These are phyloP conservation scores for Citrullus amarus DNA, from an alignment of 306 rosid genomes.

Conservation along the genomic window DNA sequence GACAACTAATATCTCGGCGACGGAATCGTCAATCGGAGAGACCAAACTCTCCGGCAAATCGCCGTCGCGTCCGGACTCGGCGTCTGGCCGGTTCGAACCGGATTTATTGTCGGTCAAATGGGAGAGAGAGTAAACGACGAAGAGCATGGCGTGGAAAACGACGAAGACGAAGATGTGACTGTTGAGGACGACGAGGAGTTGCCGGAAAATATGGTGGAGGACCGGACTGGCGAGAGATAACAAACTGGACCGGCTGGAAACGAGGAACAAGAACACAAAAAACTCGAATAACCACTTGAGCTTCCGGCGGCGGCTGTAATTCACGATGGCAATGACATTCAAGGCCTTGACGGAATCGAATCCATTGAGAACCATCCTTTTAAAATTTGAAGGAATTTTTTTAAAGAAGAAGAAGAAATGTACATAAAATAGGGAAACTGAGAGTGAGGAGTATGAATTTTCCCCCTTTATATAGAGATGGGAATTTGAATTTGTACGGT, in stretches of 20 bases:
- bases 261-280: constrained; percentile 17
- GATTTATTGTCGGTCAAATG: neutral
- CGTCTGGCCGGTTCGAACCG: constrained; percentile 10
- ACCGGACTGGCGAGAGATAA: constrained; percentile 14
- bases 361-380: neutral
- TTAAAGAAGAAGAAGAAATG: neutral
- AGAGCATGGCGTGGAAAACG: constrained; percentile 28
- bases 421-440: neutral
- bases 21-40: neutral
- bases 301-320: constrained; percentile 13
- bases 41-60: neutral
- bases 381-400: neutral
- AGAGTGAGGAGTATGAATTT: neutral
- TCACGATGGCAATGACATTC: constrained; percentile 21
- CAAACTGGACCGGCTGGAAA: constrained; percentile 15
- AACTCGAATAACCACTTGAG: constrained; percentile 18
- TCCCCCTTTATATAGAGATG: neutral
- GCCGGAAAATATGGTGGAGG: neutral
- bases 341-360: constrained; percentile 16
- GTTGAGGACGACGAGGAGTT: constrained; percentile 12
- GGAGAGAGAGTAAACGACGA: constrained; percentile 35
- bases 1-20: neutral
- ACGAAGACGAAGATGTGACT: constrained; percentile 34
- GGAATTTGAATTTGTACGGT: neutral
- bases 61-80: constrained; percentile 11